Conservation (phyloP, 768 basidiomycete genomes). For the Infundibulicybe gibba region DNA sequence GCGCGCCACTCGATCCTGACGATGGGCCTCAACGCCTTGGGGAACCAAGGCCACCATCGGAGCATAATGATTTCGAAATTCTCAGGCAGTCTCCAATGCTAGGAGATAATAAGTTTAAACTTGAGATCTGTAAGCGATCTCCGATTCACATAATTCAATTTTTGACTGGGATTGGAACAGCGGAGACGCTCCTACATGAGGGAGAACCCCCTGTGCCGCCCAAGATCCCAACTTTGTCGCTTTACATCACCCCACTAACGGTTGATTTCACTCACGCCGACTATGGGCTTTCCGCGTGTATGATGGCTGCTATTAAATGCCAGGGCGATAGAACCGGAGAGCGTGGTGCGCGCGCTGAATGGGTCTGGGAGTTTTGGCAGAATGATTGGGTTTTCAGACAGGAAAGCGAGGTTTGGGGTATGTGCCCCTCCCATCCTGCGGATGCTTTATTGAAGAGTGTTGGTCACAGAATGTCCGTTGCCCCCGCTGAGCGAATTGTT, state of each 20-base stretch:
- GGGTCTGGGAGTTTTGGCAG: slow-evolving; percentile 74
- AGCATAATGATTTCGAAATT: slow-evolving; percentile 52
- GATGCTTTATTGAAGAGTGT: neutral
- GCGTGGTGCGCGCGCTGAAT: slow-evolving; percentile 61
- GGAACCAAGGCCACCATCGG: slow-evolving; percentile 18
- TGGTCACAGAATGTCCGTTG: slow-evolving; percentile 50
- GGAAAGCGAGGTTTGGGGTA: slow-evolving; percentile 75
- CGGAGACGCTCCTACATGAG: slow-evolving; percentile 20
- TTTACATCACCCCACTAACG: slow-evolving; percentile 65
- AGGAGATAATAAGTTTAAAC: slow-evolving; percentile 68
- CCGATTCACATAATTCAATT: neutral
- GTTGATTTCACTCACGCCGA: slow-evolving; percentile 58
- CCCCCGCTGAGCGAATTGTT: slow-evolving; percentile 60
- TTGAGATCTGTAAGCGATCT: slow-evolving; percentile 55
- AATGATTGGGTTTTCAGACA: slow-evolving; percentile 67
- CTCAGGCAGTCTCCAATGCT: slow-evolving; percentile 63
- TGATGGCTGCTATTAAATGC: slow-evolving; percentile 72
- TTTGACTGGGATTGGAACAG: neutral
- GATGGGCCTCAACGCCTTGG: slow-evolving; percentile 20
- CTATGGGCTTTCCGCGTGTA: slow-evolving; percentile 58
- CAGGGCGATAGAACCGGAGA: slow-evolving; percentile 58
- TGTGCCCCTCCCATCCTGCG: slow-evolving; percentile 12
- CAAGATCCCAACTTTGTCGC: slow-evolving; percentile 43
- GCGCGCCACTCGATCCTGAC: slow-evolving; percentile 12
- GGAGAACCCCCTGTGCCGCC: slow-evolving; percentile 15